phyloP scores from a whole-genome alignment of 2,329 filamentous ascomycete genomes.

The Penicillium paneum region DNA sequence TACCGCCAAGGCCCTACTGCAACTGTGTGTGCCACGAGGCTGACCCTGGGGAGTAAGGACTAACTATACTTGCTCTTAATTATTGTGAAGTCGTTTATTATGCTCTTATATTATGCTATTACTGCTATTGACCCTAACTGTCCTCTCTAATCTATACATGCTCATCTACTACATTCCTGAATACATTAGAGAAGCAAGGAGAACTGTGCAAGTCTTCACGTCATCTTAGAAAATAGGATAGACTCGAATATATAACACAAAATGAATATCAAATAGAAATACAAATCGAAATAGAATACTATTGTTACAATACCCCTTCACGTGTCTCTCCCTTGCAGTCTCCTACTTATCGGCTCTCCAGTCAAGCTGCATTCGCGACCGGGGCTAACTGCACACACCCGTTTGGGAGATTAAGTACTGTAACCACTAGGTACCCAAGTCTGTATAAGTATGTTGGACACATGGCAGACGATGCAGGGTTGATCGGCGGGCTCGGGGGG shows the following conservation, averaged over 20 bases:
- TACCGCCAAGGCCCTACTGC: conserved; percentile 24
- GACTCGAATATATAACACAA: neutral
- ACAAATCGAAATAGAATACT: neutral
- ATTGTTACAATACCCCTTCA: conserved; percentile 6
- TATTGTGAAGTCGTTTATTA: no score
- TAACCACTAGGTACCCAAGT: neutral
- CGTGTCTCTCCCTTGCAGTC: conserved; percentile 6
- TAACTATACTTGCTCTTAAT: neutral
- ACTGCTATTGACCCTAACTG: neutral
- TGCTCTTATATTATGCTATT: no score
- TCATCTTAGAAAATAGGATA: neutral
- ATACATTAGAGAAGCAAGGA: neutral
- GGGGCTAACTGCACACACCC: conserved; percentile 4
- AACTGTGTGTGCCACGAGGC: conserved; percentile 29
- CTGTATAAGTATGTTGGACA: conserved; percentile 12
- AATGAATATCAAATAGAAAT: no score
- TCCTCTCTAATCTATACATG: no score
- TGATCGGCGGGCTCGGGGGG: neutral
- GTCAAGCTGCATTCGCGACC: conserved; percentile 7
- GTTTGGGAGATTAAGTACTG: neutral
- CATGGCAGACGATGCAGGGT: conserved; percentile 17
- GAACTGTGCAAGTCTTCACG: conserved; percentile 8
- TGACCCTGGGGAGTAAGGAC: conserved; percentile 19
- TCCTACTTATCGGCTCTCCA: conserved; percentile 1
- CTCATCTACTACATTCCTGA: neutral